These are phyloP conservation scores for Mycena citricolor DNA, from an alignment of 1,284 basidiomycete genomes.

Conservation along the genomic window DNA sequence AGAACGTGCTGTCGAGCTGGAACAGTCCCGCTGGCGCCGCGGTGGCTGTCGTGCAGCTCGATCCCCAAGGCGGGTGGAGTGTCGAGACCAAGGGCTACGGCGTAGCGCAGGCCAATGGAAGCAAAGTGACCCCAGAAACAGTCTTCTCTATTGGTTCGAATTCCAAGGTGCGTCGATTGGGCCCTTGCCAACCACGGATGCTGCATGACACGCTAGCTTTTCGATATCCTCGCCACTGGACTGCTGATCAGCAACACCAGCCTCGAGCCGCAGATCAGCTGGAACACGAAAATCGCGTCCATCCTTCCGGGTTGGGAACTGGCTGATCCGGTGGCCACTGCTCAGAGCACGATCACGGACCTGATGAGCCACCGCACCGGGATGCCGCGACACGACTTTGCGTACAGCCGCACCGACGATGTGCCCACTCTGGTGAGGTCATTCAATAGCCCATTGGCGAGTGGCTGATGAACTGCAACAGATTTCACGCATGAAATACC, in stretches of 20 bases:
- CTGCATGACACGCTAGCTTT: slow-evolving; percentile 18
- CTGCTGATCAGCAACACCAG: slow-evolving; percentile 27
- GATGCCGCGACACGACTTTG: slow-evolving; percentile 25
- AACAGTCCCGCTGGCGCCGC: slow-evolving; percentile 25
- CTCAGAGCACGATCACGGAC: slow-evolving; percentile 25
- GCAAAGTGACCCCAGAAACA: slow-evolving; percentile 17
- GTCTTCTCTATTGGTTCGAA: slow-evolving; percentile 25
- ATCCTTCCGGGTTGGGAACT: slow-evolving; percentile 28
- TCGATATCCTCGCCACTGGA: slow-evolving; percentile 24
- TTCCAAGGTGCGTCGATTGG: slow-evolving; percentile 23
- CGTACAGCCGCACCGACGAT: slow-evolving; percentile 12
- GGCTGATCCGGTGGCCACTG: slow-evolving; percentile 25
- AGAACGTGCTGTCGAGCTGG: slow-evolving; percentile 20
- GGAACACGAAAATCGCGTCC: slow-evolving; percentile 25
- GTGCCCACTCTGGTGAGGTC: neutral
- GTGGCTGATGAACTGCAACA: neutral
- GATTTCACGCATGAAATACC: slow-evolving; percentile 8
- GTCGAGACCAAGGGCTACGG: slow-evolving; percentile 27
- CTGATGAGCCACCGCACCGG: slow-evolving; percentile 28
- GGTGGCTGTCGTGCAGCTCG: slow-evolving; percentile 25
- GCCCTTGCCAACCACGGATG: neutral
- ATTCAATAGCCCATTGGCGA: neutral
- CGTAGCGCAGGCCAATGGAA: slow-evolving; percentile 22
- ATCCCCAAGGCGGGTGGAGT: slow-evolving; percentile 22
- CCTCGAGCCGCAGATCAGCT: slow-evolving; percentile 23